Percentiles rank a stretch among this genome's conserved stretches.
Conservation (phyloP, 1,139 yeast species). For the Protomyces gravidus region DNA sequence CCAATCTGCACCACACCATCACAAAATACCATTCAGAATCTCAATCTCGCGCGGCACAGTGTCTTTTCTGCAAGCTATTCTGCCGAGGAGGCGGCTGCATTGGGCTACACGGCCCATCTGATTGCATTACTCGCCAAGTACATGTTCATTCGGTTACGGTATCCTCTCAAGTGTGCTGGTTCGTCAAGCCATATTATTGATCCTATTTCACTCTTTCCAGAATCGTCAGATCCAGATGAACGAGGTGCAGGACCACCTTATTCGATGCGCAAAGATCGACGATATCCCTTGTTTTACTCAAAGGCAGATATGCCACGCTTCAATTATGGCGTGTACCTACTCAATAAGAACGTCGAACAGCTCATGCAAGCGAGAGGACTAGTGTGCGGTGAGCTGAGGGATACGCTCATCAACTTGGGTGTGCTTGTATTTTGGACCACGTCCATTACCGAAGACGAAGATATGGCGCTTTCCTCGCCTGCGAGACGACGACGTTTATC, state of each 20-base stretch:
- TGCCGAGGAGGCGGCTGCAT: conserved; percentile 48
- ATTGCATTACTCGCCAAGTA: conserved; percentile 46
- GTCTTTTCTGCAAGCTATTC: conserved; percentile 8
- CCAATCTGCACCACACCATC: background rate
- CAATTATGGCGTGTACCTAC: conserved; percentile 51
- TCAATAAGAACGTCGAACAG: conserved; percentile 52
- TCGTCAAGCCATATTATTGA: conserved; percentile 52
- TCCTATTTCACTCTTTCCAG: conserved; percentile 40
- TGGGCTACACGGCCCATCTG: conserved; percentile 50
- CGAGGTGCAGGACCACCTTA: conserved; percentile 17
- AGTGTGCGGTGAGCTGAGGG: conserved; percentile 42
- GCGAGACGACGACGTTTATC: background rate
- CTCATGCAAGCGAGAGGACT: conserved; percentile 44
- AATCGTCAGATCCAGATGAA: background rate
- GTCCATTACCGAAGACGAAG: conserved; percentile 7
- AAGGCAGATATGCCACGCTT: conserved; percentile 49
- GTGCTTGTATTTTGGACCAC: conserved; percentile 39
- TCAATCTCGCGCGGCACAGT: conserved; percentile 13
- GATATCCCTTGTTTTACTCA: conserved; percentile 50
- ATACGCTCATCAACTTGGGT: conserved; percentile 44
- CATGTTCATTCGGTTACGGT: conserved; percentile 49
- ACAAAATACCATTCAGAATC: conserved; percentile 1
- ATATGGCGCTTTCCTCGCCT: background rate
- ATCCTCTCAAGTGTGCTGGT: conserved; percentile 52
- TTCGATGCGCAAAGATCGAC: conserved; percentile 18